Evolutionary conservation across 2,329 filamentous ascomycete species (phyloP), one percentile per base, ranked within the genome.

Genomic region (Chrysoporthe cubensis): DNA sequence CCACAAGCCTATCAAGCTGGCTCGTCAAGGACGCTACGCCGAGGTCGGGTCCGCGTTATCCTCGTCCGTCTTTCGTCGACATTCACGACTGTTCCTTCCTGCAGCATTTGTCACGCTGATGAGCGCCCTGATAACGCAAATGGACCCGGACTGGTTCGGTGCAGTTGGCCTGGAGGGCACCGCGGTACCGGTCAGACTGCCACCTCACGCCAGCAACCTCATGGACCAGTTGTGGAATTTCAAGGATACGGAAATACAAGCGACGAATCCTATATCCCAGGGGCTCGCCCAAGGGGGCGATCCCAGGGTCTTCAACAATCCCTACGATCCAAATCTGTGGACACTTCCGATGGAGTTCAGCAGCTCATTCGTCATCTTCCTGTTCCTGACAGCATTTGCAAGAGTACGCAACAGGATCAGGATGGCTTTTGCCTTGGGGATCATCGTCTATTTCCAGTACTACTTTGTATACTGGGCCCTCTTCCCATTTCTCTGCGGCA

Each of bases 321-420:
- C 64, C 6, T 80, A 79, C 68, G 77, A 78, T 69, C 68, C 74
- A 16, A 77, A 77, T 46, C 66, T 78, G 18, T 80, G 78, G 78
- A 80, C 78, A 1, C 71, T 80, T 42, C 78, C 78, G 0, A 72
- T 79, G 43, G 78, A 80, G 72, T 79, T 79, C 66, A 73, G 73
- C 60, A 73, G 75, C 70, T 79, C 78, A 6, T 66, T 80, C n/a
- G 71, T 78, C 13, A 61, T 80, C 8, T 80, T 79, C 61, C 69
- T 76, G 46, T 71, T 75, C 61, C 71, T 79, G 32, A 71, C 78
- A 2, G 77, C 76, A 2, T 74, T 79, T 9, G 72, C 72, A n/a
- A 71, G 73, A 16, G 70, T 71, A 16, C 69, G 70, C 26, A 60
- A 66, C 4, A 64, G 71, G 7, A 68, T 73, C 26, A 67, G 76